phyloP scores from a whole-genome alignment of 352 stramenopile species.

The Lagenidium sp. region DNA sequence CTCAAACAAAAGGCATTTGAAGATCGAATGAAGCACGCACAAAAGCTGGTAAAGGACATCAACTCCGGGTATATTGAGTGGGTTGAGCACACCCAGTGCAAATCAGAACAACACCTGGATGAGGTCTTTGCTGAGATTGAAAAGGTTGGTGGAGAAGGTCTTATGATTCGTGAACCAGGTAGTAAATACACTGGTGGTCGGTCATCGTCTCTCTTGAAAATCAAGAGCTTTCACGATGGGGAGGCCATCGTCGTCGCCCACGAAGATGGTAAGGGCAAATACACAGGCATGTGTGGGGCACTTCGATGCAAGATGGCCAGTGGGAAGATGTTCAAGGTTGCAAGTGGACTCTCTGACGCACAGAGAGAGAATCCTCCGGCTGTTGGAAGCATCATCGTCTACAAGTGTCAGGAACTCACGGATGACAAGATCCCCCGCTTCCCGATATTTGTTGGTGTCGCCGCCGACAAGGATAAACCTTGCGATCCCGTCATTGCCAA shows the following conservation, averaged over 20 bases:
- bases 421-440: slow-evolving; percentile 60
- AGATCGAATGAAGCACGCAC: slow-evolving; percentile 30
- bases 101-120: slow-evolving; percentile 32
- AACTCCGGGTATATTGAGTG: slow-evolving; percentile 40
- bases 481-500: slow-evolving; percentile 45
- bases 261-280: slow-evolving; percentile 63
- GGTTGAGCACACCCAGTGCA: slow-evolving; percentile 54
- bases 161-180: slow-evolving; percentile 58
- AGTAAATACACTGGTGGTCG: slow-evolving; percentile 39
- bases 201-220: slow-evolving; percentile 60
- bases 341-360: slow-evolving; percentile 52
- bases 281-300: slow-evolving; percentile 42
- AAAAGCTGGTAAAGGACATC: slow-evolving; percentile 14
- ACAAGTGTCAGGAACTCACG: slow-evolving; percentile 76
- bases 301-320: slow-evolving; percentile 50
- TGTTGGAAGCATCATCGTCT: slow-evolving; percentile 61
- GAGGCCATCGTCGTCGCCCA: slow-evolving; percentile 55
- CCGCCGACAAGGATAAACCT: slow-evolving; percentile 37
- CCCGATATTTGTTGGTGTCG: slow-evolving; percentile 53
- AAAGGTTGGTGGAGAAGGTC: slow-evolving; percentile 46
- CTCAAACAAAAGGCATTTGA: slow-evolving; percentile 45
- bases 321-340: slow-evolving; percentile 66
- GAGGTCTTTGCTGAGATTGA: slow-evolving; percentile 47
- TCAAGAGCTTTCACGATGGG: slow-evolving; percentile 70
- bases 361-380: slow-evolving; percentile 33